Evolutionary conservation across 495 filamentous ascomycete genomes (phyloP), one percentile per base, ranked within the genome.

Genomic region (Lepraria neglecta): DNA sequence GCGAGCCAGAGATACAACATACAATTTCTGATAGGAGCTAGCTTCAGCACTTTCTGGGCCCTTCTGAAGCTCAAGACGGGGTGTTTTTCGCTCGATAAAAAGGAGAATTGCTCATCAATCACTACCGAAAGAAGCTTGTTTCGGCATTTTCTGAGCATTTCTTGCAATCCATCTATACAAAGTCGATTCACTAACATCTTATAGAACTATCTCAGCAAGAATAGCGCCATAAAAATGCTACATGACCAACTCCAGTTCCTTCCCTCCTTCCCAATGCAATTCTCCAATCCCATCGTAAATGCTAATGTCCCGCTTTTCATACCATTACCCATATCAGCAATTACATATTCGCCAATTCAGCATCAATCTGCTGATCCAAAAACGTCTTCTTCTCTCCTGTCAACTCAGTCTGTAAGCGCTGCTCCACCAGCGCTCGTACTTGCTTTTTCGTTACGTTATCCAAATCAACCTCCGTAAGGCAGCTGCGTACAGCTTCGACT

Each of bases 381-480:
- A 94, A 96, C 28, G 80, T 81, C 64, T 86, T 81, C 70, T 89
- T 86, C 66, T 96, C 91, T 21, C 89, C 92, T 3, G 80, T 76
- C 61, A 97, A 76, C 64, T 95, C 87, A 12, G 89, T 92, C 75
- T 96, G 91, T 55, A 98, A 75, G 67, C 91, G 80, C 73, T 95
- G 90, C 76, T 98, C 94, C 30, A 95, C 91, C 53, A 97, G 79
- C 14, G 88, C 91, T 54, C 90, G 82, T 59, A 94, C 89, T 79
- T 97, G 94, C 76, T 97, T 98, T 84, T 98, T 98, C 19, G 94
- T 98, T 38, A 98, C 90, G 17, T 80, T 92, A 71, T 98, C 94
- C 24, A 98, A 75, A 74, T 98, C 91, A 3, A 96, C 91, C 69
- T 96, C 92, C n/a, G 81, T 75, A 62, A 98, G 76, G 69, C 90